Percentiles rank a stretch among this genome's conserved stretches.
Conservation (phyloP, 768 basidiomycete genomes). For the Pleurotus ostreatus region DNA sequence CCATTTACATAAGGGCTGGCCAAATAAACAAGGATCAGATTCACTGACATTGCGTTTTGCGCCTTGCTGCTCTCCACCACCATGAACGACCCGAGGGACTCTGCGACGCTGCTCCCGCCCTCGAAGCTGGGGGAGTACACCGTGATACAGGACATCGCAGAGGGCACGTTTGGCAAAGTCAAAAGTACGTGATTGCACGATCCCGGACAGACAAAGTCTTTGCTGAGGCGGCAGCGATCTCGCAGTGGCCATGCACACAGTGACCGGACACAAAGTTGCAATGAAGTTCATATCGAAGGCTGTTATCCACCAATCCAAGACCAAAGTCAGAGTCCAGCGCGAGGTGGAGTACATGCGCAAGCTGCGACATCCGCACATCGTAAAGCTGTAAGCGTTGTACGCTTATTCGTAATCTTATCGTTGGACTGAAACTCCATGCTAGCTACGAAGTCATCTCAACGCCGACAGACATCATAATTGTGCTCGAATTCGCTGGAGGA, state of each 20-base stretch:
- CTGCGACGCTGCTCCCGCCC: slow-evolving; percentile 39
- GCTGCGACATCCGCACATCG: slow-evolving; percentile 92
- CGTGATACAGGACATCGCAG: slow-evolving; percentile 84
- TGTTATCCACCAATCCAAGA: slow-evolving; percentile 87
- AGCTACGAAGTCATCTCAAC: slow-evolving; percentile 89
- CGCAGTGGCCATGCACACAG: slow-evolving; percentile 87
- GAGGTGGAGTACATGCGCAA: slow-evolving; percentile 98
- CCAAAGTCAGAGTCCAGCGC: slow-evolving; percentile 86
- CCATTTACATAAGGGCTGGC: background rate
- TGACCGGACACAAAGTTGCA: slow-evolving; percentile 94
- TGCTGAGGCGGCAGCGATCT: background rate
- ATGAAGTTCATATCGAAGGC: slow-evolving; percentile 98
- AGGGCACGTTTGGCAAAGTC: slow-evolving; percentile 98
- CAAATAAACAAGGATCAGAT: background rate
- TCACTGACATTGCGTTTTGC: no score
- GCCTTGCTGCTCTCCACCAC: slow-evolving; percentile 6
- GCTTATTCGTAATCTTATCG: background rate
- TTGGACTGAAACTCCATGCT: slow-evolving; percentile 11
- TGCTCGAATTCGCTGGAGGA: slow-evolving; percentile 93
- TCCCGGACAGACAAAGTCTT: background rate
- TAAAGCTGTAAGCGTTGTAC: slow-evolving; percentile 73
- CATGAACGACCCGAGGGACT: slow-evolving; percentile 26
- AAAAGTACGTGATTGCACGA: slow-evolving; percentile 70
- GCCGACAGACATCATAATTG: slow-evolving; percentile 94
- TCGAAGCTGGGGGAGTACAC: slow-evolving; percentile 90